These are phyloP conservation scores for Hortiboletus flavorubellus DNA, from an alignment of 768 basidiomycete species.

Conservation along the genomic window DNA sequence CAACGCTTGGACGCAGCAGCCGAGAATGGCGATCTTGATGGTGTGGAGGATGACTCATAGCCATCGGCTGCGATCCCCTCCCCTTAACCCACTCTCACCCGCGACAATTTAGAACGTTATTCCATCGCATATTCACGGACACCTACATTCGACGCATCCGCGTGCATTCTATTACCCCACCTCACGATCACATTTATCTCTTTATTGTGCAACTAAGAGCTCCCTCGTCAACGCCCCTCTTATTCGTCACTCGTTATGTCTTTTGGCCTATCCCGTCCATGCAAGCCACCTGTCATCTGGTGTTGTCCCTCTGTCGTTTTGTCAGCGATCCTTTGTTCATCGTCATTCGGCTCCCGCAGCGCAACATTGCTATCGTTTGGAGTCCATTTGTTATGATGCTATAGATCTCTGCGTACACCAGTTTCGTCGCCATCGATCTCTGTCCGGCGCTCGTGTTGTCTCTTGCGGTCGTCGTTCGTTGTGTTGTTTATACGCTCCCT, in stretches of 20 bases:
- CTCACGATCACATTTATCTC: constrained; percentile 19
- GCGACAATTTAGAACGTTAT: constrained; percentile 22
- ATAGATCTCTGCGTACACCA: constrained; percentile 21
- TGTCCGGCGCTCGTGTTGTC: constrained; percentile 15
- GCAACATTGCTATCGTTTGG: constrained; percentile 19
- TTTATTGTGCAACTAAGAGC: constrained; percentile 29
- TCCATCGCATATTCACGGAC: constrained; percentile 26
- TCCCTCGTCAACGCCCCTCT: constrained; percentile 19
- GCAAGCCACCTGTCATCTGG: constrained; percentile 3
- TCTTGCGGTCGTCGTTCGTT: constrained; percentile 9
- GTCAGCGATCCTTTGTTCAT: constrained; percentile 11
- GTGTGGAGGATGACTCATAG: constrained; percentile 18
- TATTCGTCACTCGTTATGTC: constrained; percentile 23
- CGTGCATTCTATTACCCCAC: constrained; percentile 21
- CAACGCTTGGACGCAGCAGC: constrained; percentile 12
- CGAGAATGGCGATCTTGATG: constrained; percentile 9
- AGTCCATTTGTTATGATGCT: constrained; percentile 24
- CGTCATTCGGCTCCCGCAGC: background rate
- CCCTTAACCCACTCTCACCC: background rate
- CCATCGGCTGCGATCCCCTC: background rate
- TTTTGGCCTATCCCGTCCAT: constrained; percentile 12
- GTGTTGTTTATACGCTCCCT: constrained; percentile 13
- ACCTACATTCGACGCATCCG: constrained; percentile 20
- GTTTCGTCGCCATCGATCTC: constrained; percentile 17
- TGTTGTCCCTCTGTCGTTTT: constrained; percentile 19